A percentile compares a stretch with the other conserved stretches of the same genome.
phyloP scores from a whole-genome alignment of 345 rosid species.

The Acer negundo region DNA sequence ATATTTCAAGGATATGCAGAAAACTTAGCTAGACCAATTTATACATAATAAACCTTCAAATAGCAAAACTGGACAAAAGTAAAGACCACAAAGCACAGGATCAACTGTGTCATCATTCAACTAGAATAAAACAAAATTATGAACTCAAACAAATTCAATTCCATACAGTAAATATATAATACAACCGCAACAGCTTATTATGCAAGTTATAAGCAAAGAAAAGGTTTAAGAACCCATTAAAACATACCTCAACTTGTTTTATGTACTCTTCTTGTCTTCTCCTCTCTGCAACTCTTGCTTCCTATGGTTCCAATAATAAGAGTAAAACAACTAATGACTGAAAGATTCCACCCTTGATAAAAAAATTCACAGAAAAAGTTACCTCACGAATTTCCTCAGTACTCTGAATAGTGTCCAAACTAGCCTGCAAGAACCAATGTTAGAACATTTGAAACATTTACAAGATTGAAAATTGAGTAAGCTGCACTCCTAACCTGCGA shows the following conservation, averaged over 20 bases:
- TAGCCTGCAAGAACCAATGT: conserved; percentile 62
- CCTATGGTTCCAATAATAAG: conserved; percentile 40
- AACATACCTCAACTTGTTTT: conserved; percentile 70
- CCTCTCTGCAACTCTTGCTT: conserved; percentile 79
- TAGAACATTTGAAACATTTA: conserved; percentile 19
- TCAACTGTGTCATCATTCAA: neutral
- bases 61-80: neutral
- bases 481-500: conserved; percentile 60
- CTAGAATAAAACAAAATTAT: neutral
- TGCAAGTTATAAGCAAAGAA: neutral
- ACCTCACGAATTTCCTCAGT: conserved; percentile 93
- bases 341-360: neutral
- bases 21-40: neutral
- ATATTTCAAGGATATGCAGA: neutral
- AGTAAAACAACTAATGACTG: neutral
- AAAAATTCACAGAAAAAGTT: conserved; percentile 12
- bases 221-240: neutral
- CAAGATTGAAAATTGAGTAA: conserved; percentile 8
- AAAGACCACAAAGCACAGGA: neutral
- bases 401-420: conserved; percentile 83
- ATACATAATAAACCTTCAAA: neutral
- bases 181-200: neutral
- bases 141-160: neutral
- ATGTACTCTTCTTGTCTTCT: conserved; percentile 78
- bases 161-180: neutral